Evolutionary conservation across 371 early-diverging fungal species (phyloP), one percentile per base, ranked within the genome.

Genomic region (Amoeboaphelidium protococcarum): DNA sequence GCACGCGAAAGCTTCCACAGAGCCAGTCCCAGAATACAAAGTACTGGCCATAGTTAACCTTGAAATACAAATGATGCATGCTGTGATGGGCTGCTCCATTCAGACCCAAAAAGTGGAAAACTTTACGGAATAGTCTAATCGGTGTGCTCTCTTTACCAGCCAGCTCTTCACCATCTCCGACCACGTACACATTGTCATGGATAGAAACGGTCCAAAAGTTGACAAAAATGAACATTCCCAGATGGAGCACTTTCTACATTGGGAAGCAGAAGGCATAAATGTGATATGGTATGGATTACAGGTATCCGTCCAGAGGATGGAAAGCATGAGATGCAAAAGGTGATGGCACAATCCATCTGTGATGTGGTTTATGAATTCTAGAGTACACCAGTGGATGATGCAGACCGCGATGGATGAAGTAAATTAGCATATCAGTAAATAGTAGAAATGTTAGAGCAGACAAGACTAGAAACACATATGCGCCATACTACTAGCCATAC

Each of bases 271-370:
- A 89, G 4, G 78, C 84, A 53, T 76, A 86, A 41, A 87, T 23
- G 50, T 94, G 94, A 59, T 87, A 86, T n/a, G 91, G 90, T 3
- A 84, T 52, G 2, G 90, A 87, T 60, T 94, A 91, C 25, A 77
- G 50, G 60, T 81, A 89, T 1, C 94, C 91, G 55, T 94, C 94
- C 42, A 84, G 49, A 24, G 80, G 82, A 52, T 90, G 82, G 71
- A 94, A 94, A 31, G 91, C 94, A 59, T 85, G 80, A 20, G 86
- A 80, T 2, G 91, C 83, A 58, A 73, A 94, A 19, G 94, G 94
- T 13, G 87, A 84, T 40, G 88, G 80, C 13, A 94, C 73, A 61
- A 76, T 75, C 76, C 74, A 76, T 52, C 65, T 62, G 64, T 77
- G 77, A 45, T 77, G 78, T 52, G 68, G 73, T 61, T 89, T 92